These are phyloP conservation scores for Kokia cookei DNA, from an alignment of 441 rosid genomes.

Conservation along the genomic window DNA sequence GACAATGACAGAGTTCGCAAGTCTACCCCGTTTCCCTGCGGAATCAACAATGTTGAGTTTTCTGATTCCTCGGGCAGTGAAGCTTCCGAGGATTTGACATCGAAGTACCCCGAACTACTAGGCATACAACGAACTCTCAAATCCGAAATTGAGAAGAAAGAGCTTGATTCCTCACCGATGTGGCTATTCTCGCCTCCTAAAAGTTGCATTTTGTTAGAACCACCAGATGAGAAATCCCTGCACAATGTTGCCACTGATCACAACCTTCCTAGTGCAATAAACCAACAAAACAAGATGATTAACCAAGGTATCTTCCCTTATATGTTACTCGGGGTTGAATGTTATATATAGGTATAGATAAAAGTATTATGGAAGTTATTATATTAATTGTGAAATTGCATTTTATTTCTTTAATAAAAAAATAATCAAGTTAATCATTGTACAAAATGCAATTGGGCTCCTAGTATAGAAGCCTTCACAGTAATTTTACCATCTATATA, in stretches of 20 bases:
- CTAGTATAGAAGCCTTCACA: no score
- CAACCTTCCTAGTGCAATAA: conserved; percentile 15
- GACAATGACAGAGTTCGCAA: conserved; percentile 23
- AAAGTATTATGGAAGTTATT: no score
- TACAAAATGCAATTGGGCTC: no score
- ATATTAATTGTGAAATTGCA: no score
- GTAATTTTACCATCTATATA: no score
- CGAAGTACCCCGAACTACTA: conserved; percentile 70
- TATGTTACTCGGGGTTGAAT: not conserved
- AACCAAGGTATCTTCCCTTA: conserved; percentile 12
- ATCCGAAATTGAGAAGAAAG: conserved; percentile 37
- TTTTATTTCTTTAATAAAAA: no score
- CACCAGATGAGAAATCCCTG: conserved; percentile 37
- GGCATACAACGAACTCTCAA: conserved; percentile 43
- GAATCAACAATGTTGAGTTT: conserved; percentile 26
- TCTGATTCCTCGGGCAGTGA: conserved; percentile 51
- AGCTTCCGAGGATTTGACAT: conserved; percentile 32
- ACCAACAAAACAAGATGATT: conserved; percentile 15
- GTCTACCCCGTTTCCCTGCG: conserved; percentile 54
- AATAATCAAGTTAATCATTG: no score
- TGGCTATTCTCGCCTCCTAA: conserved; percentile 96
- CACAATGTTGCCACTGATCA: conserved; percentile 14
- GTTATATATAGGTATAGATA: no score
- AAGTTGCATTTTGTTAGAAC: conserved; percentile 67
- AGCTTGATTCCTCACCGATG: conserved; percentile 54